Percentiles rank a stretch among this genome's conserved stretches.
Conservation (phyloP, 2,329 filamentous ascomycete species). For the Aquanectria penicillioides region DNA sequence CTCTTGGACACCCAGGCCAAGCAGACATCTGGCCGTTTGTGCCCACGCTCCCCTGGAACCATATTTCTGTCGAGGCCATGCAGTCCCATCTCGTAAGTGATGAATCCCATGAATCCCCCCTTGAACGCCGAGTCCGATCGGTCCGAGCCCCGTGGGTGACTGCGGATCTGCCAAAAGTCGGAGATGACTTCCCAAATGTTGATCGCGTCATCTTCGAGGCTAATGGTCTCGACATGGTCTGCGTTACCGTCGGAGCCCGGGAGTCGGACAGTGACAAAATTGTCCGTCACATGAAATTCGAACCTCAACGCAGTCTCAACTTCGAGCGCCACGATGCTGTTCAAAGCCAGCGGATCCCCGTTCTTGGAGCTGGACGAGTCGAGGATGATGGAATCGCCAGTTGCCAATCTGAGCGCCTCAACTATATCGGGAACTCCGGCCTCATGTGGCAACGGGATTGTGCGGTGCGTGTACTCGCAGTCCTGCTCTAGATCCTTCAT, state of each 20-base stretch:
- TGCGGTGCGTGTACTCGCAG: constrained; percentile 50
- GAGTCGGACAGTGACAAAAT: constrained; percentile 45
- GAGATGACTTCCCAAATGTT: constrained; percentile 63
- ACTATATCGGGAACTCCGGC: constrained; percentile 65
- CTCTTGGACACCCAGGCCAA: constrained; percentile 82
- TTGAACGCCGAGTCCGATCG: constrained; percentile 67
- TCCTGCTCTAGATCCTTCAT: constrained; percentile 28
- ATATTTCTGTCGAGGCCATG: constrained; percentile 45
- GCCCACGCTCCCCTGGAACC: constrained; percentile 41
- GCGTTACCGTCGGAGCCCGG: constrained; percentile 23
- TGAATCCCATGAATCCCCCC: constrained; percentile 85
- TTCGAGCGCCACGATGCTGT: constrained; percentile 78
- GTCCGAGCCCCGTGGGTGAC: constrained; percentile 31
- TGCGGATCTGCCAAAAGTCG: constrained; percentile 51
- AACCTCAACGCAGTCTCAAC: constrained; percentile 65
- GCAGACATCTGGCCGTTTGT: constrained; percentile 73
- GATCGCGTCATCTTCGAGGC: constrained; percentile 40
- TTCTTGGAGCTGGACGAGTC: constrained; percentile 68
- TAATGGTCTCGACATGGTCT: constrained; percentile 28
- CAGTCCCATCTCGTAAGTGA: constrained; percentile 86
- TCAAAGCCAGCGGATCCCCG: constrained; percentile 58
- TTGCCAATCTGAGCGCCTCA: constrained; percentile 56
- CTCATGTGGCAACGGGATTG: constrained; percentile 55
- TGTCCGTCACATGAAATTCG: constrained; percentile 65
- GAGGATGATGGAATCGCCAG: constrained; percentile 62